Percentiles rank a stretch among this genome's conserved stretches.
Conservation (phyloP, 768 basidiomycete species). For the Leccinum aurantiacum region DNA sequence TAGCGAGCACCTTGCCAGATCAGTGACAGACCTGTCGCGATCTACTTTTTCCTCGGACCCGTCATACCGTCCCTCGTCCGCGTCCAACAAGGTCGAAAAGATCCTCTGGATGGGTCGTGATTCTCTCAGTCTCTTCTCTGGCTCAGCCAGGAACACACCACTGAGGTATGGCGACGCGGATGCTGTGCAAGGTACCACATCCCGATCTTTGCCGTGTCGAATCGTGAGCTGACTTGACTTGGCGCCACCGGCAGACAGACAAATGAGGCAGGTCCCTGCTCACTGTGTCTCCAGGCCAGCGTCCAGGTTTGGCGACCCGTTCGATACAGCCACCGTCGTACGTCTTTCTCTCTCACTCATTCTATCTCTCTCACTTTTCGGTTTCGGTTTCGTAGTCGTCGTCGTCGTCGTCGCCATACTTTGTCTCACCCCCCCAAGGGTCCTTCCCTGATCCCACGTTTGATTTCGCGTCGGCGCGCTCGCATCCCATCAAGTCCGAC, state of each 20-base stretch:
- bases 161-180: constrained; percentile 14
- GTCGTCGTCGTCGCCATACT: neutral
- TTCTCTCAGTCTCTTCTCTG: constrained; percentile 31
- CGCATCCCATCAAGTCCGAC: constrained; percentile 29
- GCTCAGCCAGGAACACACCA: constrained; percentile 6
- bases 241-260: constrained; percentile 16
- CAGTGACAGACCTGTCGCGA: constrained; percentile 1
- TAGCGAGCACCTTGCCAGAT: neutral
- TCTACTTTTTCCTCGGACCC: constrained; percentile 5
- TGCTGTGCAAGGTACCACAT: constrained; percentile 28
- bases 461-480: constrained; percentile 22
- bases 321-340: constrained; percentile 26
- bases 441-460: neutral
- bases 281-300: constrained; percentile 11
- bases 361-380: constrained; percentile 12
- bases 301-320: constrained; percentile 17
- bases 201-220: neutral
- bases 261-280: constrained; percentile 13
- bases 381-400: constrained; percentile 15
- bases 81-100: constrained; percentile 36
- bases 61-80: constrained; percentile 24
- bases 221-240: neutral
- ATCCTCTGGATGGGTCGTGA: constrained; percentile 33
- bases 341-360: constrained; percentile 14
- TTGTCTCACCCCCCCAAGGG: neutral